phyloP scores from a whole-genome alignment of 2,329 filamentous ascomycete genomes.

The Aspergillus spinulosporus region DNA sequence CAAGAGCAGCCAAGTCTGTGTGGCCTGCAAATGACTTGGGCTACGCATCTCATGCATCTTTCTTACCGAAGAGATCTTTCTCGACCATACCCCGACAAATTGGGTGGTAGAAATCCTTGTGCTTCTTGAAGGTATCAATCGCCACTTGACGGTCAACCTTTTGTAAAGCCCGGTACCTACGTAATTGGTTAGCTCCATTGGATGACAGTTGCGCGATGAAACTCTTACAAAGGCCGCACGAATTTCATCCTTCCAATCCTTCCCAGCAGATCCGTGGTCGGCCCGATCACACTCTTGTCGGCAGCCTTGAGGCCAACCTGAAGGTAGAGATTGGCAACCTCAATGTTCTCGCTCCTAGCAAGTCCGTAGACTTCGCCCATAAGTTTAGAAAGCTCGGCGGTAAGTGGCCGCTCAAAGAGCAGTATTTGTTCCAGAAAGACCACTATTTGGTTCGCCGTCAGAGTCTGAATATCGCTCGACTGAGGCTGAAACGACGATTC shows the following conservation, averaged over 20 bases:
- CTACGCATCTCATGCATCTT: slow-evolving; percentile 19
- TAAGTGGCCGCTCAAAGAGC: slow-evolving; percentile 64
- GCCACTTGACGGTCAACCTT: slow-evolving; percentile 74
- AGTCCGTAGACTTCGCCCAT: slow-evolving; percentile 77
- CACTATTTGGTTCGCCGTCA: slow-evolving; percentile 84
- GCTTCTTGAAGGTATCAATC: slow-evolving; percentile 77
- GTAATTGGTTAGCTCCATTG: slow-evolving; percentile 17
- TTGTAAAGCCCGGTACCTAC: slow-evolving; percentile 65
- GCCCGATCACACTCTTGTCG: slow-evolving; percentile 67
- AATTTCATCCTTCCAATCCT: slow-evolving; percentile 96
- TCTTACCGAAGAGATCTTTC: slow-evolving; percentile 69
- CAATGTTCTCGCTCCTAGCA: slow-evolving; percentile 75
- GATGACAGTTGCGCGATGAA: not conserved
- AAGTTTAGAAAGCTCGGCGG: slow-evolving; percentile 63
- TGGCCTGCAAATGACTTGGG: too few relatives aligned
- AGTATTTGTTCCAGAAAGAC: slow-evolving; percentile 85
- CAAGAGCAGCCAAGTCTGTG: too few relatives aligned
- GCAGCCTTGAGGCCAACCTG: slow-evolving; percentile 74
- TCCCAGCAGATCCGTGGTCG: slow-evolving; percentile 72
- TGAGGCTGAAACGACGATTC: slow-evolving; percentile 59
- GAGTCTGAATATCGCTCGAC: slow-evolving; percentile 67
- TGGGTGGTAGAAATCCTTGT: slow-evolving; percentile 92
- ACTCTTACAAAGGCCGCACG: slow-evolving; percentile 72
- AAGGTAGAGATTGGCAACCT: slow-evolving; percentile 79
- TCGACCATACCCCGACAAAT: slow-evolving; percentile 85